Evolutionary conservation across 768 basidiomycete genomes (phyloP), one percentile per base, ranked within the genome.

Genomic region (Mycena indigotica): DNA sequence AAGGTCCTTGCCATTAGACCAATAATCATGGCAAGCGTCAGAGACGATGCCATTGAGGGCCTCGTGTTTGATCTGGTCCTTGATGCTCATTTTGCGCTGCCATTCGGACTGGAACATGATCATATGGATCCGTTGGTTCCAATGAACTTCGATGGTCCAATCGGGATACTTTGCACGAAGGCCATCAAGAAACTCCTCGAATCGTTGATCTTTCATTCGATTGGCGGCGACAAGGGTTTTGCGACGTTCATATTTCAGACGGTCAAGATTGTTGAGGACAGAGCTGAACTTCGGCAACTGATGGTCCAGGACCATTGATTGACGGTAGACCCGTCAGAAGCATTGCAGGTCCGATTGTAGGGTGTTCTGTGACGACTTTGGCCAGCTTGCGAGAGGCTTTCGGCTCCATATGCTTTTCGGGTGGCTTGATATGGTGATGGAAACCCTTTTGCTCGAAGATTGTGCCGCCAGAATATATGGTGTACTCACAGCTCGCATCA

Each of bases 21-120:
- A 77, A 53, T 58, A 77, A 12, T 70, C 69, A 61, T 77, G 74
- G 10, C 73, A 72, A 0, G 69, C 75, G 64, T 76, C 73, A 23
- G 68, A 71, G 25, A 76, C 67, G 19, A 71, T 50, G 0, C 75
- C 75, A 62, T 76, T 74, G 19, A 75, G 55, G 3, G 74, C 53
- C 16, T 55, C 53, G 21, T 15, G 51, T 41, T 51, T 55, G 48
- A 60, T 55, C 50, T 48, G 16, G 23, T 55, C 58, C 50, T 60
- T 67, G 28, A 69, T 54, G 3, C 63, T 38, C 32, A 65, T 57
- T 3, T 57, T 55, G 3, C 51, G 52, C 67, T 67, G 65, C 29
- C 59, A 62, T 4, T 61, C 52, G 24, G 64, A 61, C 44, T 69
- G 68, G 38, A 67, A 53, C 2, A 60, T 55, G 17, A 69, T 57